These are phyloP conservation scores for Ceratocystis cacaofunesta DNA, from an alignment of 2,329 filamentous ascomycete species.

Conservation along the genomic window DNA sequence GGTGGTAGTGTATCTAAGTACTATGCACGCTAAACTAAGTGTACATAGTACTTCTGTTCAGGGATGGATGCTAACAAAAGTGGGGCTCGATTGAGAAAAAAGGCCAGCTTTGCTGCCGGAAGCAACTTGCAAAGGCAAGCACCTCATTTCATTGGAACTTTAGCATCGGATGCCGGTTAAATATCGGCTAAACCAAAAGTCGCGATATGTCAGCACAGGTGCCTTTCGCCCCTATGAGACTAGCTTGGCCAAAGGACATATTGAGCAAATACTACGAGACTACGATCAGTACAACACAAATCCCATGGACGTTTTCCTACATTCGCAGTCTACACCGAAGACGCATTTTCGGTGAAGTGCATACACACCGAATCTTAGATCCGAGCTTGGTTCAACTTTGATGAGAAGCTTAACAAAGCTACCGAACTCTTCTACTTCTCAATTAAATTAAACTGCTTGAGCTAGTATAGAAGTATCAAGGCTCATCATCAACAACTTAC, in stretches of 20 bases:
- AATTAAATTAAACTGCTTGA: not conserved
- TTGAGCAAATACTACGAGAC: not conserved
- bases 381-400: not conserved
- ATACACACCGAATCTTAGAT: not conserved
- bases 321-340: not conserved
- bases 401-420: not conserved
- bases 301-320: too few species aligned
- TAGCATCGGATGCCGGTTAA: not conserved
- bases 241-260: not conserved
- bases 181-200: not conserved
- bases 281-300: not conserved
- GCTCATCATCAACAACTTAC: not conserved
- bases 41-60: not conserved
- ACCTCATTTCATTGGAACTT: not conserved
- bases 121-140: not conserved
- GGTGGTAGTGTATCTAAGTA: not conserved
- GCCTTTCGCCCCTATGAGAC: not conserved
- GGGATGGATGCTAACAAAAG: not conserved
- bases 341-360: not conserved
- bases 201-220: not conserved
- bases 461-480: not conserved
- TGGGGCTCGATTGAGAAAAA: not conserved
- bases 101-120: constrained; percentile 2
- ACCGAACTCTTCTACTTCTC: not conserved
- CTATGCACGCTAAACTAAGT: not conserved